Base-by-base conservation (phyloP, 2,329 filamentous ascomycete genomes). In the Colletotrichum higginsianum region DNA sequence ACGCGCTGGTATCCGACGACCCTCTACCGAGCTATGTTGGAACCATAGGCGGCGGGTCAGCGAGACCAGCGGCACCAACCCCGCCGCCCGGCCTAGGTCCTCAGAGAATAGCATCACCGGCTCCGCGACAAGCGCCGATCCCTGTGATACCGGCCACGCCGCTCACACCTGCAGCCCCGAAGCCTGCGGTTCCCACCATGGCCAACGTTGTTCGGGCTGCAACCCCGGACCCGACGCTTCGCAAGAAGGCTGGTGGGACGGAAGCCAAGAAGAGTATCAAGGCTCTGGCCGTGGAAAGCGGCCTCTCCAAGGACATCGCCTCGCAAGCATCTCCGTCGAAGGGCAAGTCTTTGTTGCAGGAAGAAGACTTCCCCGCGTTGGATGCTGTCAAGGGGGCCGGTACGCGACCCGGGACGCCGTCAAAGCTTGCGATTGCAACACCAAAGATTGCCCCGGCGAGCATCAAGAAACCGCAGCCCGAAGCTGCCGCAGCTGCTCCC, bases 1-100 rank as follows among this genome's bases (percentile, higher is more conserved):
- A 93, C 78, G 90, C 90, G 4, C 82, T 94, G 4, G 91, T 94
- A 15, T 89, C 90, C 26, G 92, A 94, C 77, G 83, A 88, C n/a
- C 76, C 79, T 4, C 44, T 71, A 23, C 70, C 70, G 35, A 50
- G 42, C n/a, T 65, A 44, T 30, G n/a, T 71, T 12, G 61, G 61
- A 8, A 38, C 53, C 3, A 42, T 42, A 8, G 61, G 61, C 13
- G 61, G 61, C 2, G 63, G 63, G 21, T 42, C 66, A 7, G 53
- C 55, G 35, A 56, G 55, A 9, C 44, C 66, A 30, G 60, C 58
- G 6, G 63, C 53, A 2, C 67, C 68, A 35, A 67, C 71, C 23
- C 67, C 68, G 44, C 86, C 86, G 30, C 86, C 86, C 23, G 86
- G 86, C 15, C 83, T 86, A 35, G 82, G 81, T 4, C 74, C 83